phyloP scores from a whole-genome alignment of 2,329 filamentous ascomycete species.

The Eutypa lata region DNA sequence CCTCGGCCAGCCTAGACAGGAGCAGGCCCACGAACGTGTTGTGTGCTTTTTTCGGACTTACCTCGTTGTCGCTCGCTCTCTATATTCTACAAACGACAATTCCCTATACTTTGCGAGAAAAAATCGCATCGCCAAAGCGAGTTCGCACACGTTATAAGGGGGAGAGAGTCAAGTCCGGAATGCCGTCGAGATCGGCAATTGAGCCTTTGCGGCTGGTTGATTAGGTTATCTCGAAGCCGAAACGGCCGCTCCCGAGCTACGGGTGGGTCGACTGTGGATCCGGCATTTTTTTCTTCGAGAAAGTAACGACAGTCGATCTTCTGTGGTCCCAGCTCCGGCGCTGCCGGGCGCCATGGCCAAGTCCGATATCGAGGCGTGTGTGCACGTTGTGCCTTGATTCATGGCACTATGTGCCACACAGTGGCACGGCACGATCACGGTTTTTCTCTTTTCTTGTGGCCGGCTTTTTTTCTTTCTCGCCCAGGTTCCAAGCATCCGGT shows the following conservation, averaged over 20 bases:
- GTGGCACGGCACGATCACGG: too few relatives aligned
- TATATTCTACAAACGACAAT: too few relatives aligned
- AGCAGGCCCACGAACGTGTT: background rate
- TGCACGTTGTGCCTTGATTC: background rate
- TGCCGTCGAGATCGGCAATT: background rate
- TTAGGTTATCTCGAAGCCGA: background rate
- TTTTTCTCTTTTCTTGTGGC: too few relatives aligned
- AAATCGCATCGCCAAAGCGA: too few relatives aligned
- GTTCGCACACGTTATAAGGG: too few relatives aligned
- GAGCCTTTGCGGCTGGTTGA: background rate
- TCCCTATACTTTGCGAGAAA: too few relatives aligned
- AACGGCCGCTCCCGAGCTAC: background rate
- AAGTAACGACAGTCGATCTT: background rate
- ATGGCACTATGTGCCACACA: too few relatives aligned
- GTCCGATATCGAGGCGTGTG: background rate
- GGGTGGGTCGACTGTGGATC: background rate
- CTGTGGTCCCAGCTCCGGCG: background rate
- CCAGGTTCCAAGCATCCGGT: too few relatives aligned
- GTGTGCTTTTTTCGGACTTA: slow-evolving; percentile 1
- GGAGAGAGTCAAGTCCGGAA: background rate
- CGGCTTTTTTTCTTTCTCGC: too few relatives aligned
- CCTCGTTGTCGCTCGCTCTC: background rate
- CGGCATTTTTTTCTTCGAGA: background rate
- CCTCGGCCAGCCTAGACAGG: slow-evolving; percentile 5
- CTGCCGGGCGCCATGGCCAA: background rate